phyloP scores from a whole-genome alignment of 331 rosid genomes.

The Acacia concinna region DNA sequence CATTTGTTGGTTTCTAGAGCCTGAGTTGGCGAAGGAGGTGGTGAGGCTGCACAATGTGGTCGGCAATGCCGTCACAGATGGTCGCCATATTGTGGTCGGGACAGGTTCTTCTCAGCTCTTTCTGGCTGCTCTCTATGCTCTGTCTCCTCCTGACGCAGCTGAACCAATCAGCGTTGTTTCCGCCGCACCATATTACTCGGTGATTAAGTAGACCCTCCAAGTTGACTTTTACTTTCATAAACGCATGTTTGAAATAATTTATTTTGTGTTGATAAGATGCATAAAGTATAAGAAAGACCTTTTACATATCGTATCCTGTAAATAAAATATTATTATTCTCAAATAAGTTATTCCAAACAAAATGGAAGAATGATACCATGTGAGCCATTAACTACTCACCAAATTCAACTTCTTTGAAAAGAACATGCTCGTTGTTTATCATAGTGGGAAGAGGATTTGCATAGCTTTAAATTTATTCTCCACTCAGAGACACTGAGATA shows the following conservation, averaged over 20 bases:
- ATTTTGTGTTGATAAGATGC: no score
- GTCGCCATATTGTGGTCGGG: conserved; percentile 78
- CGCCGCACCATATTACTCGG: conserved; percentile 85
- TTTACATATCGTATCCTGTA: no score
- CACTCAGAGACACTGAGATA: background rate
- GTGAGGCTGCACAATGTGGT: conserved; percentile 72
- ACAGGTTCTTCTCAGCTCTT: conserved; percentile 95
- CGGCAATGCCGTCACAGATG: conserved; percentile 78
- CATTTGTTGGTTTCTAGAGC: conserved; percentile 88
- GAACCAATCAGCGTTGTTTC: conserved; percentile 70
- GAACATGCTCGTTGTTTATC: background rate
- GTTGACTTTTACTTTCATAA: background rate
- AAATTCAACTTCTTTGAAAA: background rate
- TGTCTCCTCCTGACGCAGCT: conserved; percentile 53
- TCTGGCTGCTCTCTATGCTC: conserved; percentile 82
- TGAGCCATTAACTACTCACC: background rate
- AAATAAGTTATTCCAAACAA: no score
- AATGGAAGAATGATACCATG: background rate
- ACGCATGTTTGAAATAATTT: no score
- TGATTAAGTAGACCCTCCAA: conserved; percentile 31
- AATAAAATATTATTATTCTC: no score
- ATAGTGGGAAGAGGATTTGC: background rate
- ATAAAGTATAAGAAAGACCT: no score
- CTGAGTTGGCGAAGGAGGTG: conserved; percentile 65
- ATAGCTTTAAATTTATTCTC: conserved; percentile 6